Evolutionary conservation across 2,329 filamentous ascomycete genomes (phyloP), one percentile per base, ranked within the genome.

Genomic region (Triangularia verruculosa): DNA sequence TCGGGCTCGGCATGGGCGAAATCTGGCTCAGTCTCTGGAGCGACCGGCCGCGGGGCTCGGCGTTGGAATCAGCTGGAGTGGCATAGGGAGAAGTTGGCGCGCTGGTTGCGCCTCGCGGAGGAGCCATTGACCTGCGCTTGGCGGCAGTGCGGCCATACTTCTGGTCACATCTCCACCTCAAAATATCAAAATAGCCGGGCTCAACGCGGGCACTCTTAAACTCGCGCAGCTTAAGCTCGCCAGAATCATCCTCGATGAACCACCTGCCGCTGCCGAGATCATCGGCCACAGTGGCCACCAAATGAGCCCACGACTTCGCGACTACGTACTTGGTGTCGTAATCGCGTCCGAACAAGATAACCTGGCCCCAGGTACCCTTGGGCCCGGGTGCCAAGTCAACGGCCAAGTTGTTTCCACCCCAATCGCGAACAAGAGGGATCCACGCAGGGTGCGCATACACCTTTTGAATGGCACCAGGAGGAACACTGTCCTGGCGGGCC

Each of bases 271-370:
- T 95, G 78, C 86, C 87, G 71, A 99, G 81, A 73, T 99, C 95
- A 73, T 99, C 95, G 28, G 95, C 93, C 6, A 97, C 86, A 30
- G 88, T 86, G 58, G 93, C 93, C 20, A 99, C 79, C 74, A 99
- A 93, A 9, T 89, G 85, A 15, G 88, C 86, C 95, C 95, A 99
- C 0, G 94, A 98, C 66, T 91, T 88, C 28, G 95, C 91, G 62
- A 99, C 85, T 6, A 99, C 95, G 74, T 97, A 99, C 80, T 99
- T 99, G 78, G 92, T 97, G 75, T 99, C 95, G 78, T 97, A 99
- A 79, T 99, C 95, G 65, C 95, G 92, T 58, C 95, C 95, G 75
- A 96, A 97, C 66, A 99, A 84, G 72, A 99, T 97, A 69, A 99
- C 87, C 76, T 99, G 95, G 61, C 95, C 95, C 94, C 95, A 99